phyloP scores from a whole-genome alignment of 1,284 basidiomycete species.

The Porodaedalea pini region DNA sequence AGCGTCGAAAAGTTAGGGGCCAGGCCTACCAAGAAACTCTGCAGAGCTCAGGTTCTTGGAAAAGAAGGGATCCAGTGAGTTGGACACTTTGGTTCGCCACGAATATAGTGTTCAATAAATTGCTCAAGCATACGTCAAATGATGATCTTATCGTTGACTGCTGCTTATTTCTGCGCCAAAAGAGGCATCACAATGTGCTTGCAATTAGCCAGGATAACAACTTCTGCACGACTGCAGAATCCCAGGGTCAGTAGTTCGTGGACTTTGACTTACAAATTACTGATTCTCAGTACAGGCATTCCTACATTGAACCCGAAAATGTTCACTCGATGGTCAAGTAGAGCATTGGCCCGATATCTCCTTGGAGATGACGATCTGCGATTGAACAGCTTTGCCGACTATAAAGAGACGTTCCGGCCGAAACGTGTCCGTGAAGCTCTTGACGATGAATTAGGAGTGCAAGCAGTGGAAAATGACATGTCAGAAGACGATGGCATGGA shows the following conservation, averaged over 20 bases:
- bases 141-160: conserved; percentile 72
- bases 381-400: conserved; percentile 27
- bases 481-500: conserved; percentile 54
- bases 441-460: conserved; percentile 15
- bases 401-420: conserved; percentile 33
- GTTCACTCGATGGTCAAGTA: conserved; percentile 17
- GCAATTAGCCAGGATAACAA: conserved; percentile 66
- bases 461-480: conserved; percentile 22
- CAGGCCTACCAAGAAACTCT: conserved; percentile 67
- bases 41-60: conserved; percentile 56
- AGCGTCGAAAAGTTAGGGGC: conserved; percentile 54
- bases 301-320: conserved; percentile 16
- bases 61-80: conserved; percentile 39
- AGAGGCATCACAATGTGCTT: conserved; percentile 29
- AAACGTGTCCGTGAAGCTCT: conserved; percentile 27
- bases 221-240: conserved; percentile 51
- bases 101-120: neutral
- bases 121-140: conserved; percentile 41
- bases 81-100: neutral
- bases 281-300: conserved; percentile 15
- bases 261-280: neutral
- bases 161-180: conserved; percentile 50
- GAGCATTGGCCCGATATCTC: conserved; percentile 41
- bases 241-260: conserved; percentile 40
- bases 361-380: conserved; percentile 39